phyloP scores from a whole-genome alignment of 2,329 filamentous ascomycete species.

The Westerdykella aurantiaca region DNA sequence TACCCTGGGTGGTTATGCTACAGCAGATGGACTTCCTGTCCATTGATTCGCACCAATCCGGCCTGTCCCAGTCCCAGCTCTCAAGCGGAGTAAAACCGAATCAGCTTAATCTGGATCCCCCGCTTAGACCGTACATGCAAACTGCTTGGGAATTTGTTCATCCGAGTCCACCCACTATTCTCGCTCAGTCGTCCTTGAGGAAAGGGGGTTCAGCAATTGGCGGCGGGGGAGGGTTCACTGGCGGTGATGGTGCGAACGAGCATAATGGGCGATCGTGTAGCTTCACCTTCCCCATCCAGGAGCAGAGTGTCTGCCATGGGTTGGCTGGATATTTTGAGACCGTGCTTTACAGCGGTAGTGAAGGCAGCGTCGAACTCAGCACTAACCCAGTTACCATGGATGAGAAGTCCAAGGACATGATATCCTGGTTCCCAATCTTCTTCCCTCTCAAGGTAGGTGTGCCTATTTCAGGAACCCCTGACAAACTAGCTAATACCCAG shows the following conservation, averaged over 20 bases:
- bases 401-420: conserved; percentile 92
- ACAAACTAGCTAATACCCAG: not conserved
- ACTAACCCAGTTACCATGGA: conserved; percentile 91
- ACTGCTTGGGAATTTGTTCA: conserved; percentile 76
- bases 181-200: conserved; percentile 52
- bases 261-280: conserved; percentile 82
- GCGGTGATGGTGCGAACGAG: conserved; percentile 76
- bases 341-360: conserved; percentile 66
- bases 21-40: conserved; percentile 85
- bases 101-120: conserved; percentile 27
- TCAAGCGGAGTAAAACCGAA: conserved; percentile 35
- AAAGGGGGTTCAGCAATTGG: conserved; percentile 60
- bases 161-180: conserved; percentile 57
- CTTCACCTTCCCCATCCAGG: conserved; percentile 69
- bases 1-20: conserved; percentile 90
- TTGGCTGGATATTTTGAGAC: conserved; percentile 94
- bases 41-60: conserved; percentile 37
- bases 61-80: conserved; percentile 48
- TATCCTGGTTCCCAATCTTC: conserved; percentile 98
- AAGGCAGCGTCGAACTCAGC: conserved; percentile 71
- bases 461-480: not conserved
- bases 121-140: conserved; percentile 52
- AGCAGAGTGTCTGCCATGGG: conserved; percentile 81
- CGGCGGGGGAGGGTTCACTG: conserved; percentile 66
- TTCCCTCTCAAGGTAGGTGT: conserved; percentile 81